These are phyloP conservation scores for Pyrus bretschneideri DNA, from an alignment of 306 rosid species.

Conservation along the genomic window DNA sequence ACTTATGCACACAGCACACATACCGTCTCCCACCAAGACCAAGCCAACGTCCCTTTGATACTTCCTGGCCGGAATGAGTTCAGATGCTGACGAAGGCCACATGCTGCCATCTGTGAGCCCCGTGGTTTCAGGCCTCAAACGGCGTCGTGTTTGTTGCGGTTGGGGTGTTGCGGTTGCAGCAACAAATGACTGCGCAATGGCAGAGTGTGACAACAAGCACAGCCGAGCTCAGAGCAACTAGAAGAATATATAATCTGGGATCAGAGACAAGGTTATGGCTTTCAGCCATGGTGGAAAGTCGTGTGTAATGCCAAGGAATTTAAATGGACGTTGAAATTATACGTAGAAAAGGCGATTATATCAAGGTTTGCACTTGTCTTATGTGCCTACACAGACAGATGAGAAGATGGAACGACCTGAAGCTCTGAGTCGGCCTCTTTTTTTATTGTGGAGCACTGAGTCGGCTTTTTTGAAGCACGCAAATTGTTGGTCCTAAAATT, in stretches of 20 bases:
- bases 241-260: constrained; percentile 13
- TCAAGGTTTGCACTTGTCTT: not conserved
- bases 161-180: constrained; percentile 17
- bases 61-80: constrained; percentile 41
- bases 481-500: too few species aligned
- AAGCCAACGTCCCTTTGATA: constrained; percentile 5
- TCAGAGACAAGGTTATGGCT: not conserved
- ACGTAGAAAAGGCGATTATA: not conserved
- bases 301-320: not conserved
- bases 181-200: constrained; percentile 37
- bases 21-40: constrained; percentile 9
- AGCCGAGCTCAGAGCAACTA: constrained; percentile 39
- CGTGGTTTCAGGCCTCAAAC: not conserved
- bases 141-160: not conserved
- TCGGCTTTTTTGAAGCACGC: not conserved
- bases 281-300: constrained; percentile 9
- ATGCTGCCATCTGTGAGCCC: not conserved
- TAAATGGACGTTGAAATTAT: not conserved
- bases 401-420: not conserved
- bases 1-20: constrained; percentile 51
- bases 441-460: too few species aligned
- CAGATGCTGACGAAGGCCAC: constrained; percentile 4
- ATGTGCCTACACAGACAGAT: not conserved
- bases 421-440: not conserved
- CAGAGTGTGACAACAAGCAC: constrained; percentile 35